Percentiles rank a stretch among this genome's conserved stretches.
phyloP scores from a whole-genome alignment of 805 yeast species.

The Myxozyma sirexii region DNA sequence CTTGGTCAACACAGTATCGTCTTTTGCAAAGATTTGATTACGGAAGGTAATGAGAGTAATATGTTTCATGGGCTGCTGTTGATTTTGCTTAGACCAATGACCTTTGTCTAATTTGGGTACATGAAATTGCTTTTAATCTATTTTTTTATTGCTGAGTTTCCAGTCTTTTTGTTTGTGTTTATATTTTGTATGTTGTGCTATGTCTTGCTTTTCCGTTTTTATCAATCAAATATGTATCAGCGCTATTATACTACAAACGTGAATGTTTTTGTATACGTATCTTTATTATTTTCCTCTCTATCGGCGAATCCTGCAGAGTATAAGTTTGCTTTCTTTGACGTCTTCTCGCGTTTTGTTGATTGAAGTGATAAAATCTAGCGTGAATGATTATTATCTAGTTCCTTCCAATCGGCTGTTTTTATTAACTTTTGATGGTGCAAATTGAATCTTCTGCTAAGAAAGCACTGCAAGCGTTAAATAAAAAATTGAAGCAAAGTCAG shows the following conservation, averaged over 20 bases:
- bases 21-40: constrained; percentile 1
- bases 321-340: neutral
- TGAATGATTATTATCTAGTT: no score
- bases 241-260: neutral
- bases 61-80: neutral
- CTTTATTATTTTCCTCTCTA: neutral
- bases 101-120: constrained; percentile 7
- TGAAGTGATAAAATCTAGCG: neutral
- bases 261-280: neutral
- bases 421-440: no score
- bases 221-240: neutral
- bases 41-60: neutral
- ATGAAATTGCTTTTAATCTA: constrained; percentile 2
- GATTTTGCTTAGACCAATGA: neutral
- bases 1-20: constrained; percentile 1
- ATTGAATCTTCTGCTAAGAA: no score
- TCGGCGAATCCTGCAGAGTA: no score
- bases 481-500: no score
- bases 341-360: constrained; percentile 25
- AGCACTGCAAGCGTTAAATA: no score
- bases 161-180: neutral
- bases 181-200: neutral
- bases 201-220: neutral
- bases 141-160: neutral
- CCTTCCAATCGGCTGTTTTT: no score